Conservation (phyloP, 495 filamentous ascomycete genomes). For the Aspergillus bertholletiae region DNA sequence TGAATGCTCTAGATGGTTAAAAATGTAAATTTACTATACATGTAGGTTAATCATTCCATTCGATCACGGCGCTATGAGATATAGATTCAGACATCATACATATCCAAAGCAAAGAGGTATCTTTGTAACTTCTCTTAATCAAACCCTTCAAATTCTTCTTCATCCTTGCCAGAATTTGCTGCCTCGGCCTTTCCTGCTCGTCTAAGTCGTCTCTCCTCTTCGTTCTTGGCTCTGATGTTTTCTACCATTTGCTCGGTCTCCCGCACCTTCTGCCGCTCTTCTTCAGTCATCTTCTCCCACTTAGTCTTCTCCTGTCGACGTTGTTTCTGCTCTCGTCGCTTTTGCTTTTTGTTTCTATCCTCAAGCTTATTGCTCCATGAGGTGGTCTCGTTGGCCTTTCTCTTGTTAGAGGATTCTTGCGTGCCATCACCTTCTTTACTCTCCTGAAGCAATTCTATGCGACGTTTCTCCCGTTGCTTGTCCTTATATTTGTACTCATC, state of each 20-base stretch:
- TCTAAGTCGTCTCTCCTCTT: slow-evolving; percentile 27
- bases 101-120: neutral
- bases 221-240: slow-evolving; percentile 59
- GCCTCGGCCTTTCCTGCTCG: slow-evolving; percentile 19
- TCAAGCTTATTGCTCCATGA: slow-evolving; percentile 88
- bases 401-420: slow-evolving; percentile 28
- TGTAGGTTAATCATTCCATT: neutral
- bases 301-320: slow-evolving; percentile 66
- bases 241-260: slow-evolving; percentile 74
- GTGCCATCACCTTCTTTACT: slow-evolving; percentile 23
- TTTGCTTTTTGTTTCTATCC: slow-evolving; percentile 58
- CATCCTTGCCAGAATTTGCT: slow-evolving; percentile 14
- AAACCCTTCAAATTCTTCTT: slow-evolving; percentile 43
- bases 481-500: slow-evolving; percentile 70
- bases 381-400: slow-evolving; percentile 48
- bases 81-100: slow-evolving; percentile 1
- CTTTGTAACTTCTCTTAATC: slow-evolving; percentile 22
- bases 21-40: neutral
- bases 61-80: neutral
- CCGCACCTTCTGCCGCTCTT: slow-evolving; percentile 63
- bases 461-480: slow-evolving; percentile 67
- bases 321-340: slow-evolving; percentile 70
- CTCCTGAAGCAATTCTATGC: slow-evolving; percentile 54
- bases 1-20: neutral
- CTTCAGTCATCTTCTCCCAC: slow-evolving; percentile 65